phyloP scores from a whole-genome alignment of 305 asterid genomes.

The Plantago lanceolata region DNA sequence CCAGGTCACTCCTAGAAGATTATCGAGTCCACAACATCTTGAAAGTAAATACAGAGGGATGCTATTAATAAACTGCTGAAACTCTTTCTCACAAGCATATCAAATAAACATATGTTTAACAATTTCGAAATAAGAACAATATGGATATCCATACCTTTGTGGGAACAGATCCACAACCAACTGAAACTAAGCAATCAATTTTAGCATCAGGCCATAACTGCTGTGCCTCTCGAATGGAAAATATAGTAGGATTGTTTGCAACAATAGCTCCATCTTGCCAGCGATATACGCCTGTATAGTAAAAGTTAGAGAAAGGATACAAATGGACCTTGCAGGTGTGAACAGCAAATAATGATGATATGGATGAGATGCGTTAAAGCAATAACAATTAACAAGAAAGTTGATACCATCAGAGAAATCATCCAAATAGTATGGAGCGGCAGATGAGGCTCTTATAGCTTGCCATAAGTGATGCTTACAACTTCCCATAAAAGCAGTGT shows the following conservation, averaged over 20 bases:
- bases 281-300: slow-evolving; percentile 60
- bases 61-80: slow-evolving; percentile 1
- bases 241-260: slow-evolving; percentile 95
- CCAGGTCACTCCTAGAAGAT: too few species aligned
- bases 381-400: slow-evolving; percentile 15
- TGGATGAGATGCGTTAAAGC: slow-evolving; percentile 8
- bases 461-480: slow-evolving; percentile 97
- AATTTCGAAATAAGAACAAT: slow-evolving; percentile 7
- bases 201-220: slow-evolving; percentile 95
- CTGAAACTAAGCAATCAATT: slow-evolving; percentile 90
- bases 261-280: slow-evolving; percentile 99
- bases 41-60: slow-evolving; percentile 1
- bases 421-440: slow-evolving; percentile 98
- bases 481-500: slow-evolving; percentile 91
- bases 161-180: slow-evolving; percentile 97
- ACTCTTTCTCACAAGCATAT: slow-evolving; percentile 19
- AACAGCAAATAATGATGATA: slow-evolving; percentile 1
- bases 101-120: slow-evolving; percentile 15
- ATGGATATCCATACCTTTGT: slow-evolving; percentile 59
- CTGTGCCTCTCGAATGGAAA: slow-evolving; percentile 93
- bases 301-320: slow-evolving; percentile 13
- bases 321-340: neutral
- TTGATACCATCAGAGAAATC: slow-evolving; percentile 90
- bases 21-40: neutral
- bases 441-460: slow-evolving; percentile 98